Evolutionary conservation across 345 rosid species (phyloP).

Genomic region (Eucalyptus pauciflora): DNA sequence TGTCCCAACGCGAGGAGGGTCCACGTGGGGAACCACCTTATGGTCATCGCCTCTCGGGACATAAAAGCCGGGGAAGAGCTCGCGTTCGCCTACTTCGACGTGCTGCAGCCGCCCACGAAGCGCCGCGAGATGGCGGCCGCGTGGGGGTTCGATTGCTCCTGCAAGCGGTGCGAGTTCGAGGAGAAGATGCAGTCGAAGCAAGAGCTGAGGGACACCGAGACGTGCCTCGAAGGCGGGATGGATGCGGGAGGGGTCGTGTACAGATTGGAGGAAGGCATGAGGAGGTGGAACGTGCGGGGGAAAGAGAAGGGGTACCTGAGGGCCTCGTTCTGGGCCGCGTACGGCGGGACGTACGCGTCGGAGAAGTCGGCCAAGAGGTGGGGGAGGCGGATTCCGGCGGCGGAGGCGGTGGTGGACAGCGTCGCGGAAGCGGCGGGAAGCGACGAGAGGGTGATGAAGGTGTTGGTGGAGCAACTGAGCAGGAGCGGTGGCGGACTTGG

Average conservation of each 20-base stretch:
- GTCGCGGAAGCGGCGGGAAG: conserved; percentile 45
- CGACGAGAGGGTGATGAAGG: conserved; percentile 56
- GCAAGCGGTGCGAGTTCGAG: conserved; percentile 68
- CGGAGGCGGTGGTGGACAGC: conserved; percentile 41
- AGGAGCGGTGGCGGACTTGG: conserved; percentile 4
- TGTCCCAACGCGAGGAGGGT: conserved; percentile 58
- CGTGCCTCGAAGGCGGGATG: conserved; percentile 42
- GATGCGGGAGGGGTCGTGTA: conserved; percentile 42
- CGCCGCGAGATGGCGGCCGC: conserved; percentile 50
- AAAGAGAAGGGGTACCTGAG: conserved; percentile 65
- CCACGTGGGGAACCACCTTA: conserved; percentile 57
- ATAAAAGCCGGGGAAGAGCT: conserved; percentile 81
- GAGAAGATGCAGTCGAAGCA: conserved; percentile 25
- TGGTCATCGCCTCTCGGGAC: conserved; percentile 71
- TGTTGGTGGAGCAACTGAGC: conserved; percentile 28
- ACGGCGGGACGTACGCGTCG: conserved; percentile 35
- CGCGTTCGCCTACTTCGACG: conserved; percentile 59
- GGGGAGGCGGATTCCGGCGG: conserved; percentile 58
- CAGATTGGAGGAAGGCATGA: conserved; percentile 68
- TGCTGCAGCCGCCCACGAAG: conserved; percentile 30
- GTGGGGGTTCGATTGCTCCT: conserved; percentile 69
- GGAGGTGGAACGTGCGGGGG: conserved; percentile 56
- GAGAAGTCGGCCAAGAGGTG: conserved; percentile 50
- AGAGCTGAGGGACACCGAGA: conserved; percentile 42
- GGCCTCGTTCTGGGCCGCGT: conserved; percentile 73